Conservation (phyloP, 768 basidiomycete species). For the Lyophyllum decastes region DNA sequence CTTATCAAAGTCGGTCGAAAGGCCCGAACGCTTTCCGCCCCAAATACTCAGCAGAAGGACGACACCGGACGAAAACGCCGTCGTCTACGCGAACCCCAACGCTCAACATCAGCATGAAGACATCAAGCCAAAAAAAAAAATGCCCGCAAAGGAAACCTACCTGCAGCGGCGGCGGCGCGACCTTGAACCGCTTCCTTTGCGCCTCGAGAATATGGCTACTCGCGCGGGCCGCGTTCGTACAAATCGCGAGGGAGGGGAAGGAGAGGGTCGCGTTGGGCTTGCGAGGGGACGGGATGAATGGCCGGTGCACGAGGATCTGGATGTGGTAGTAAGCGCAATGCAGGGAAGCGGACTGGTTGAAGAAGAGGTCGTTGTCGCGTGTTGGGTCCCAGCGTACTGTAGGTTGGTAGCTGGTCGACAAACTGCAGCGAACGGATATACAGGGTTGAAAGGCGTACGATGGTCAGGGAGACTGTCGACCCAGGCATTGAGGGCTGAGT, state of each 20-base stretch:
- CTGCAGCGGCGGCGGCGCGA: constrained; percentile 34
- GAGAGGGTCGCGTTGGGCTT: constrained; percentile 41
- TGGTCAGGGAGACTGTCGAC: constrained; percentile 64
- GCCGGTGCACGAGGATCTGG: constrained; percentile 76
- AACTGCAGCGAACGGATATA: neutral
- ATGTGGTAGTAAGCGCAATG: constrained; percentile 52
- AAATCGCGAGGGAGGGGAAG: constrained; percentile 74
- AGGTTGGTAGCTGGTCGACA: neutral
- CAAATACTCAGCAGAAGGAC: constrained; percentile 69
- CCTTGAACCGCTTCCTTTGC: constrained; percentile 36
- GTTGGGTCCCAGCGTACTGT: constrained; percentile 55
- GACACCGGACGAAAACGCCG: constrained; percentile 48
- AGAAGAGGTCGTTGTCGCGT: constrained; percentile 39
- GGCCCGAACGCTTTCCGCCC: constrained; percentile 59
- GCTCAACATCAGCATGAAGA: neutral
- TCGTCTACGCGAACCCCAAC: constrained; percentile 25
- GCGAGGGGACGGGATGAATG: constrained; percentile 67
- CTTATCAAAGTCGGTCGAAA: constrained; percentile 46
- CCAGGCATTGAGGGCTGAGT: constrained; percentile 72
- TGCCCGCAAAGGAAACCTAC: constrained; percentile 18
- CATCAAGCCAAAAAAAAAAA: neutral
- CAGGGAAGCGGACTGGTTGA: constrained; percentile 66
- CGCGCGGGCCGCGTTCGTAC: constrained; percentile 78
- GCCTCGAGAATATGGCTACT: constrained; percentile 76
- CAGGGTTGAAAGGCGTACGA: constrained; percentile 34